Base-by-base conservation (phyloP, 1,284 basidiomycete species). In the Anthracocystis panici-leucophaei region DNA sequence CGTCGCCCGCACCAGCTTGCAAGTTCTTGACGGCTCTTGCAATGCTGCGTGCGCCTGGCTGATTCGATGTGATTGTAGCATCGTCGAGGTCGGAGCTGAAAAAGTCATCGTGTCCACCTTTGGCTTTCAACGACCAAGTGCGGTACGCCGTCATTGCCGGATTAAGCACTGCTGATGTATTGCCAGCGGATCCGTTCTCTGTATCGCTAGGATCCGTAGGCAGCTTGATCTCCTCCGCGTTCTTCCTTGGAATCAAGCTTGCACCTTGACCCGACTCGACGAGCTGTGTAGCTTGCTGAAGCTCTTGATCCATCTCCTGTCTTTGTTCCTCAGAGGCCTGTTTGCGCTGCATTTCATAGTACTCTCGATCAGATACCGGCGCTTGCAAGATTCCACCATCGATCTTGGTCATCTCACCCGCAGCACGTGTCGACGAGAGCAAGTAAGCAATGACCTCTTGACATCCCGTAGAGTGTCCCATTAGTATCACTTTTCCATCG, bases 401-500 rank as follows among this genome's bases (percentile, higher is more conserved):
- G 16, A 82, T 57, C n/a, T 23, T 66, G 14, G 68, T 64, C 3
- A 20, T 14, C 1, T 42, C 9, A 11, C 35, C 27, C 3, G 25
- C 38, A 0, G 64, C 64, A 4, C 65, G 65, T 1, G 5, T 20
- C 0, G 58, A 56, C 6, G 49, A 62, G 12, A 76, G 54, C 10
- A 83, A 57, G 45, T 76, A 78, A 12, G 69, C 63, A n/a, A 83
- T 52, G n/a, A 74, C 60, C 42, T 83, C 82, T 46, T 84, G 81
- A 42, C 80, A 83, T 3, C 82, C 82, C 0, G 82, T 84, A n/a
- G 77, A 81, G 49, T 84, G 82, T 7, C 82, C 82, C 77, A 83
- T 80, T 8, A 84, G 46, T 9, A 84, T 67, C 23, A 84, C 57
- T 33, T 66, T 68, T 50, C 78, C 79, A 3, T 50, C 23, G 6